Evolutionary conservation across 768 basidiomycete species (phyloP).

Genomic region (Leccinum imitatum): DNA sequence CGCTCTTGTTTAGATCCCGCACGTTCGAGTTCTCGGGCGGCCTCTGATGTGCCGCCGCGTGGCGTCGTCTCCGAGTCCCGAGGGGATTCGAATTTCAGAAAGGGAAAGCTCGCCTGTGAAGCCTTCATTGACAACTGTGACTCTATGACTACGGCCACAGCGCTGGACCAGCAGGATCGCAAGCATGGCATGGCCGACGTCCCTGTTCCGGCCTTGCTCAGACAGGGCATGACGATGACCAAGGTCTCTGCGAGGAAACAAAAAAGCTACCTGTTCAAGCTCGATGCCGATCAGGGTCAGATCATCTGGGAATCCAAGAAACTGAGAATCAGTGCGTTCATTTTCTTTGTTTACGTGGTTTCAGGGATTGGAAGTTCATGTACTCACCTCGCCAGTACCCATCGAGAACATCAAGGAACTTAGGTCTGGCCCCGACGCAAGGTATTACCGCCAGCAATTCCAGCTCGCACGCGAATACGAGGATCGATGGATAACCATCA

Average conservation of each 20-base stretch:
- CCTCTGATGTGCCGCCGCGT: background rate
- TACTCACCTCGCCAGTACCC: slow-evolving; percentile 51
- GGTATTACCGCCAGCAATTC: slow-evolving; percentile 71
- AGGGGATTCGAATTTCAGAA: too few species aligned
- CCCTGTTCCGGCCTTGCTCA: slow-evolving; percentile 55
- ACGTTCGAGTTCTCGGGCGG: background rate
- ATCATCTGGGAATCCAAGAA: slow-evolving; percentile 78
- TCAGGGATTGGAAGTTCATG: too few species aligned
- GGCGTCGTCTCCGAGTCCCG: too few species aligned
- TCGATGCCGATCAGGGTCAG: slow-evolving; percentile 80
- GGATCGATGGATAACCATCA: slow-evolving; percentile 79
- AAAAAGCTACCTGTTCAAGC: slow-evolving; percentile 64
- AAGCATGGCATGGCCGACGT: slow-evolving; percentile 35
- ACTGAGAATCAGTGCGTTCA: slow-evolving; percentile 56
- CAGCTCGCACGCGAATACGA: slow-evolving; percentile 61
- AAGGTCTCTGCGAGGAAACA: slow-evolving; percentile 81
- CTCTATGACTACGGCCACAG: background rate
- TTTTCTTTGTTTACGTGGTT: background rate
- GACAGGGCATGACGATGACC: slow-evolving; percentile 70
- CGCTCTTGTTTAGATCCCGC: background rate
- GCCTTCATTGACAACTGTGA: background rate
- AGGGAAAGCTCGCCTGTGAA: too few species aligned
- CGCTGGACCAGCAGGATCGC: slow-evolving; percentile 7
- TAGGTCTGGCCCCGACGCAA: slow-evolving; percentile 67
- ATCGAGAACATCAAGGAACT: slow-evolving; percentile 89